phyloP scores from a whole-genome alignment of 805 yeast species.

The Blastobotrys robertii region DNA sequence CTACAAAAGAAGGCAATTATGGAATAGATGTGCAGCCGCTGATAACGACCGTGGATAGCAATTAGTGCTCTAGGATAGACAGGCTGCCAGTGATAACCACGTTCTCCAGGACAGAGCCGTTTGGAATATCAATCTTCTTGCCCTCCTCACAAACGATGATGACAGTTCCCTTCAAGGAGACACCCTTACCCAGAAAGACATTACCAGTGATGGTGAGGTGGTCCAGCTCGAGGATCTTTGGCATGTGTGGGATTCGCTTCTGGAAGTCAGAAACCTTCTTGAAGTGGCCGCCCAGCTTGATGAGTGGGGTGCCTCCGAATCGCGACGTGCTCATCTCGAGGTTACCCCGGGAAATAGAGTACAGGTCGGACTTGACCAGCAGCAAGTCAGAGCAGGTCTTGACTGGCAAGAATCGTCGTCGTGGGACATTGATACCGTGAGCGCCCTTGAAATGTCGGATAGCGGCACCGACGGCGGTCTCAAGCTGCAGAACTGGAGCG shows the following conservation, averaged over 20 bases:
- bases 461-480: constrained; percentile 99
- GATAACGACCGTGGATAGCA: too few species aligned
- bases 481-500: constrained; percentile 83
- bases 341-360: constrained; percentile 85
- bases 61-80: constrained; percentile 81
- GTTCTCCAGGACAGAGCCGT: constrained; percentile 88
- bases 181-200: constrained; percentile 81
- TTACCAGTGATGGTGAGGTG: constrained; percentile 97
- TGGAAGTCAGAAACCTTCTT: constrained; percentile 91
- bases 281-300: constrained; percentile 93
- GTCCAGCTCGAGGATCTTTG: constrained; percentile 90
- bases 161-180: constrained; percentile 91
- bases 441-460: constrained; percentile 92
- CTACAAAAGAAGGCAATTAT: not conserved
- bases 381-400: constrained; percentile 93
- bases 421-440: constrained; percentile 97
- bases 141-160: constrained; percentile 97
- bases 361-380: constrained; percentile 90
- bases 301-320: constrained; percentile 87
- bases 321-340: constrained; percentile 74
- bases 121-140: constrained; percentile 93
- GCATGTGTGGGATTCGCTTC: constrained; percentile 86
- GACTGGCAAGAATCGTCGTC: constrained; percentile 95
- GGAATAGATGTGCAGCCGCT: not conserved
- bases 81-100: constrained; percentile 96